Evolutionary conservation across 2,329 filamentous ascomycete genomes (phyloP).

Genomic region (Fusarium sp.): DNA sequence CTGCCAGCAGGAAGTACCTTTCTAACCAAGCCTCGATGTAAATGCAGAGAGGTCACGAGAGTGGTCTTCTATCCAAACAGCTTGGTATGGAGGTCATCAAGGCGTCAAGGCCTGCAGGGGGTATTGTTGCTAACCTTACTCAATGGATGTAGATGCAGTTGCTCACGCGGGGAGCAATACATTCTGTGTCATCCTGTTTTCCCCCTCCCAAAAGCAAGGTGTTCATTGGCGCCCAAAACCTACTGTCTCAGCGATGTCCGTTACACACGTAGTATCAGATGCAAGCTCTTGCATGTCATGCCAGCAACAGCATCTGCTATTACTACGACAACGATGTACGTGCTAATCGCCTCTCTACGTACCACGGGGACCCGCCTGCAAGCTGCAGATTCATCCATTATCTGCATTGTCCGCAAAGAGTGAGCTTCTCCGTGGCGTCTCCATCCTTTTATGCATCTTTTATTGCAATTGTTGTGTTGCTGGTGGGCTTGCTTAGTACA

Average conservation of each 20-base stretch:
- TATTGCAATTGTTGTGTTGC: slow-evolving; percentile 3
- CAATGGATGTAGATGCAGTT: slow-evolving; percentile 26
- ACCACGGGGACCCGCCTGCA: slow-evolving; percentile 9
- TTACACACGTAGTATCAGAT: slow-evolving; percentile 5
- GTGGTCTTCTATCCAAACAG: neutral
- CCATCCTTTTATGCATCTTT: slow-evolving; percentile 13
- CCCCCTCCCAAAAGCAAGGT: slow-evolving; percentile 17
- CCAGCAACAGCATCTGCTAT: slow-evolving; percentile 31
- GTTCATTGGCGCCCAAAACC: slow-evolving; percentile 14
- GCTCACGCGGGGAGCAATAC: slow-evolving; percentile 32
- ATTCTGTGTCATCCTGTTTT: slow-evolving; percentile 22
- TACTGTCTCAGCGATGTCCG: neutral
- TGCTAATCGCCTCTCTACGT: slow-evolving; percentile 6
- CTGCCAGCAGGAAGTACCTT: neutral
- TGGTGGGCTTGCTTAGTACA: slow-evolving; percentile 1
- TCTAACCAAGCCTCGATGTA: neutral
- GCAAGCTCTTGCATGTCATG: slow-evolving; percentile 40
- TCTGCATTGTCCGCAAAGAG: slow-evolving; percentile 8
- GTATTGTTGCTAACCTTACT: slow-evolving; percentile 14
- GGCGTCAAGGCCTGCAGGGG: slow-evolving; percentile 25
- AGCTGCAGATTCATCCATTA: slow-evolving; percentile 24
- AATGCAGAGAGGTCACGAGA: slow-evolving; percentile 9
- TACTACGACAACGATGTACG: slow-evolving; percentile 24
- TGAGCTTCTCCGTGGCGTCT: slow-evolving; percentile 11
- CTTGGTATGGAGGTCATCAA: slow-evolving; percentile 15